Percentiles rank a stretch among this genome's conserved stretches.
Evolutionary conservation across 768 basidiomycete species (phyloP).

Genomic region (Psilocybe sp.): DNA sequence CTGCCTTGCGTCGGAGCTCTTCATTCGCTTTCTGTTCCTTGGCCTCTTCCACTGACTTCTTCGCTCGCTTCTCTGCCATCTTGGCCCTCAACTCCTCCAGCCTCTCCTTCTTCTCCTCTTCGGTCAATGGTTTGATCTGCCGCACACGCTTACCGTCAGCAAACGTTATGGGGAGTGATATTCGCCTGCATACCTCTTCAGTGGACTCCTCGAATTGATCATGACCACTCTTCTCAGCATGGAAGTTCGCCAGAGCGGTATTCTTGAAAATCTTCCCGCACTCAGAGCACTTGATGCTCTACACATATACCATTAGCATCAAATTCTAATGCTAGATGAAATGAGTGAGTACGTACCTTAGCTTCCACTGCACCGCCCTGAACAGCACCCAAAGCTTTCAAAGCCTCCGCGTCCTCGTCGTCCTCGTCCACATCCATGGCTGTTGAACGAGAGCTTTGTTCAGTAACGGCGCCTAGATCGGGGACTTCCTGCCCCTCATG

Average conservation of each 20-base stretch:
- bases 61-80: constrained; percentile 77
- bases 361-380: constrained; percentile 52
- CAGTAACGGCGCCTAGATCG: constrained; percentile 44
- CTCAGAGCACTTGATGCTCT: constrained; percentile 83
- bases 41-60: constrained; percentile 69
- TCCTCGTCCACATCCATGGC: constrained; percentile 63
- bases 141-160: background rate
- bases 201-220: constrained; percentile 94
- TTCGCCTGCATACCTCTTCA: constrained; percentile 65
- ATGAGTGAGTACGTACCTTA: constrained; percentile 40
- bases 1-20: constrained; percentile 78
- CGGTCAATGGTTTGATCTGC: constrained; percentile 87
- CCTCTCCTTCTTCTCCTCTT: constrained; percentile 86
- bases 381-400: constrained; percentile 47
- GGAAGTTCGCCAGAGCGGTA: constrained; percentile 85
- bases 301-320: background rate
- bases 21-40: constrained; percentile 76
- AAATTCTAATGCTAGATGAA: background rate
- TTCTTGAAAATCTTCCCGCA: constrained; percentile 88
- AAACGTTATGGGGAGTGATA: background rate
- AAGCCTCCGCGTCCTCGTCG: constrained; percentile 69
- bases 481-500: constrained; percentile 78
- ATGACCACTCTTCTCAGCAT: constrained; percentile 94
- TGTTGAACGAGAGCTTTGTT: constrained; percentile 25
- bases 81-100: constrained; percentile 76